These are phyloP conservation scores for Ascochyta viciae-villosae DNA, from an alignment of 2,329 filamentous ascomycete genomes.

Conservation along the genomic window DNA sequence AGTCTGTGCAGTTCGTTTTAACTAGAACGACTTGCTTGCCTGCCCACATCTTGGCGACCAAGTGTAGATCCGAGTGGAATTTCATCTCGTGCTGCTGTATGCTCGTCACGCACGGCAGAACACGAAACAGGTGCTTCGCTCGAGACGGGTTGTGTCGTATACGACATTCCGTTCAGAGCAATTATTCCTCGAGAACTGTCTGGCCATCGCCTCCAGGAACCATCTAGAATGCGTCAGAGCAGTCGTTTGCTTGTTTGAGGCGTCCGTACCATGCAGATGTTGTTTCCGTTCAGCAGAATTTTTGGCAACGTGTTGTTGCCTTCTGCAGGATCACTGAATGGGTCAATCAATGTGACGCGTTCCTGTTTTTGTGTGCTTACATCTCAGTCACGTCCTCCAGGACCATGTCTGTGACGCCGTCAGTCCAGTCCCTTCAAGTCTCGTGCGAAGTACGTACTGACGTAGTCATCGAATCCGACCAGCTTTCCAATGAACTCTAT, in stretches of 20 bases:
- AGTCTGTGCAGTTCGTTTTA: not conserved
- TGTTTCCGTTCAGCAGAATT: constrained; percentile 96
- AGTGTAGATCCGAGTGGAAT: not conserved
- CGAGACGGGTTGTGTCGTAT: not conserved
- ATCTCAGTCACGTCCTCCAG: constrained; percentile 97
- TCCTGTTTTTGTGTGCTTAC: constrained; percentile 55
- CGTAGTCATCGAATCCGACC: constrained; percentile 97
- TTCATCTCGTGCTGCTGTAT: not conserved
- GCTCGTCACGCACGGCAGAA: not conserved
- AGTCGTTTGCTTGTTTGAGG: not conserved
- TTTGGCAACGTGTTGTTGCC: constrained; percentile 89
- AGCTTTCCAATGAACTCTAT: constrained; percentile 94
- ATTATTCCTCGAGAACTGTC: constrained; percentile 35
- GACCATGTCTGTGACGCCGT: constrained; percentile 81
- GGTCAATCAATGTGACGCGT: constrained; percentile 15
- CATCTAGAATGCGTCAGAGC: constrained; percentile 35
- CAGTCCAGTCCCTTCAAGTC: constrained; percentile 1
- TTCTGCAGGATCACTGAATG: constrained; percentile 78
- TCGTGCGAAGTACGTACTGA: constrained; percentile 76
- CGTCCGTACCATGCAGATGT: constrained; percentile 91
- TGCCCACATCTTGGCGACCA: not conserved
- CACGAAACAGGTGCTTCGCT: not conserved
- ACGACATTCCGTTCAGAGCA: not conserved
- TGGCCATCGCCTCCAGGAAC: constrained; percentile 45
- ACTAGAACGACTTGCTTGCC: not conserved